These are phyloP conservation scores for Diaporthe ilicicola DNA, from an alignment of 2,329 filamentous ascomycete species.

Conservation along the genomic window DNA sequence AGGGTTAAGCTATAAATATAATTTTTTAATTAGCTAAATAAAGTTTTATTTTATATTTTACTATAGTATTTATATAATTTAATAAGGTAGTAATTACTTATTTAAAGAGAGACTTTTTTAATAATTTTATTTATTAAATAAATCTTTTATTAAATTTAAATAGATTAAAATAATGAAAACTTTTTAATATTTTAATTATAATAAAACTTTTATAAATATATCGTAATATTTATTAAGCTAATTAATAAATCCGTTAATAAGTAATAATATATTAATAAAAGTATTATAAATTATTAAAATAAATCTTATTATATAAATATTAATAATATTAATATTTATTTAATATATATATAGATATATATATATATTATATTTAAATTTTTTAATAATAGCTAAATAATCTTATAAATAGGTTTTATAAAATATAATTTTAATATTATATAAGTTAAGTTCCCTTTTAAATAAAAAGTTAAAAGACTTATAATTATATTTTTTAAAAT, in stretches of 20 bases:
- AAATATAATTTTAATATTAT: neutral
- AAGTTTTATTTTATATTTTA: too few relatives aligned
- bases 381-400: too few relatives aligned
- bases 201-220: neutral
- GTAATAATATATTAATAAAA: neutral
- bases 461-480: too few relatives aligned
- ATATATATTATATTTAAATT: neutral
- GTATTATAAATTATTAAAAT: neutral
- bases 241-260: neutral
- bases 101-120: conserved; percentile 14
- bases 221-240: neutral
- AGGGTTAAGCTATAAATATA: too few relatives aligned
- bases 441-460: neutral
- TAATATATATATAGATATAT: neutral
- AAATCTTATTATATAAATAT: neutral
- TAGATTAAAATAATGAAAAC: neutral
- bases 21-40: too few relatives aligned
- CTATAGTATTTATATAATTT: neutral
- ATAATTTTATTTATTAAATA: neutral
- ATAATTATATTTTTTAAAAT: too few relatives aligned
- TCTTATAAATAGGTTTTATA: too few relatives aligned
- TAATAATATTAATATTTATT: neutral
- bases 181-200: neutral
- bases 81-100: neutral
- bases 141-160: neutral